These are phyloP conservation scores for Salix suchowensis DNA, from an alignment of 345 rosid genomes.

Conservation along the genomic window DNA sequence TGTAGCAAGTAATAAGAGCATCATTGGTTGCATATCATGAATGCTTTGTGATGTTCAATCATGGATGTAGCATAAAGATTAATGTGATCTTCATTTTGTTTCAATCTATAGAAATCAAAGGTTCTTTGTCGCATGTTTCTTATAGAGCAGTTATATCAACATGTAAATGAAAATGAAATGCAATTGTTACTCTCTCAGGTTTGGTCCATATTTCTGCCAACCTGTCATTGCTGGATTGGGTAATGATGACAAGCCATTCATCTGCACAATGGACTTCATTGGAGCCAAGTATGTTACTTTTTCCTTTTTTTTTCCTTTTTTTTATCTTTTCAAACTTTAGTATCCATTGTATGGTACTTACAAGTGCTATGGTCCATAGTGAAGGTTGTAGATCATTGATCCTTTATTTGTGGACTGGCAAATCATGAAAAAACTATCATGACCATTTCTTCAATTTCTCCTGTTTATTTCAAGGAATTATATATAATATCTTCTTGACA, in stretches of 20 bases:
- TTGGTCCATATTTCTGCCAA: conserved; percentile 96
- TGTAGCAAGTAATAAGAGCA: not conserved
- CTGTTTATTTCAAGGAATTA: not conserved
- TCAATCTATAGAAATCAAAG: not conserved
- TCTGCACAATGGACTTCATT: conserved; percentile 96
- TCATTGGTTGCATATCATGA: not conserved
- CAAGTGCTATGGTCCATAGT: not conserved
- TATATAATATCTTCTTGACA: not conserved
- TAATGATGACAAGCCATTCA: conserved; percentile 90
- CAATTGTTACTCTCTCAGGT: conserved; percentile 41
- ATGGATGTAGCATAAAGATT: not conserved
- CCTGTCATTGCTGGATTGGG: conserved; percentile 96
- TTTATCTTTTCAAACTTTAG: not conserved
- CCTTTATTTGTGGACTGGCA: not conserved
- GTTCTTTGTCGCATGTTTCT: not conserved
- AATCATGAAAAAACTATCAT: not conserved
- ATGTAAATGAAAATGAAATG: not conserved
- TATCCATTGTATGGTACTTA: not conserved
- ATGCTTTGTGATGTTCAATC: not conserved
- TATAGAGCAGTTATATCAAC: not conserved
- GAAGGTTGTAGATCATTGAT: not conserved
- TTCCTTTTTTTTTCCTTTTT: not conserved
- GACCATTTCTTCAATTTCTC: not conserved
- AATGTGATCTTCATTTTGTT: not conserved
- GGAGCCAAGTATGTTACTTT: conserved; percentile 78